Conservation (phyloP, 768 basidiomycete species). For the Leccinum boreale region DNA sequence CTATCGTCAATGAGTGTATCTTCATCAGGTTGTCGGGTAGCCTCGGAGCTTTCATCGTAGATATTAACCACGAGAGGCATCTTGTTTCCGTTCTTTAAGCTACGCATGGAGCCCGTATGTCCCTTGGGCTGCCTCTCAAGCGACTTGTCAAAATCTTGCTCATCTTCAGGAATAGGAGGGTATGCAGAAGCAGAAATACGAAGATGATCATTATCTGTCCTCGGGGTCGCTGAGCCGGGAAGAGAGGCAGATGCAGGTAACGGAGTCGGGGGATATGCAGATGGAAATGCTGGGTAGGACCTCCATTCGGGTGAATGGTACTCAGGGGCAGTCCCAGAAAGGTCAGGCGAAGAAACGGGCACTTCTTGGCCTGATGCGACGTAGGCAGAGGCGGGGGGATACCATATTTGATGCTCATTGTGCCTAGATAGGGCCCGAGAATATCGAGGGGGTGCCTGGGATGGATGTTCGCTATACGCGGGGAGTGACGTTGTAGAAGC, state of each 20-base stretch:
- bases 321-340: conserved; percentile 29
- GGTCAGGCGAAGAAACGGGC: conserved; percentile 3
- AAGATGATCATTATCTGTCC: conserved; percentile 1
- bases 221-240: conserved; percentile 16
- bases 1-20: conserved; percentile 24
- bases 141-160: conserved; percentile 67
- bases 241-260: conserved; percentile 38
- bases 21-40: conserved; percentile 12
- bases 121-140: conserved; percentile 63
- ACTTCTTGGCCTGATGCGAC: conserved; percentile 15
- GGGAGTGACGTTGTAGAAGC: conserved; percentile 23
- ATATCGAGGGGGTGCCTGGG: conserved; percentile 22
- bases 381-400: conserved; percentile 52
- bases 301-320: conserved; percentile 63
- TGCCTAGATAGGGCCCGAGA: conserved; percentile 17
- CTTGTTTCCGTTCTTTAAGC: conserved; percentile 56
- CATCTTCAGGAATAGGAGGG: conserved; percentile 39
- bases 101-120: conserved; percentile 55
- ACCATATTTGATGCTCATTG: conserved; percentile 51
- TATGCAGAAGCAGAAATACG: conserved; percentile 15
- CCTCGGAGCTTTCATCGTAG: conserved; percentile 1
- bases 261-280: conserved; percentile 75
- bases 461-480: conserved; percentile 22
- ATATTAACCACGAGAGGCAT: conserved; percentile 39
- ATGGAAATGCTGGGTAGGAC: conserved; percentile 69